phyloP scores from a whole-genome alignment of 139 green algal genomes.

The Haematococcus lacustris region DNA sequence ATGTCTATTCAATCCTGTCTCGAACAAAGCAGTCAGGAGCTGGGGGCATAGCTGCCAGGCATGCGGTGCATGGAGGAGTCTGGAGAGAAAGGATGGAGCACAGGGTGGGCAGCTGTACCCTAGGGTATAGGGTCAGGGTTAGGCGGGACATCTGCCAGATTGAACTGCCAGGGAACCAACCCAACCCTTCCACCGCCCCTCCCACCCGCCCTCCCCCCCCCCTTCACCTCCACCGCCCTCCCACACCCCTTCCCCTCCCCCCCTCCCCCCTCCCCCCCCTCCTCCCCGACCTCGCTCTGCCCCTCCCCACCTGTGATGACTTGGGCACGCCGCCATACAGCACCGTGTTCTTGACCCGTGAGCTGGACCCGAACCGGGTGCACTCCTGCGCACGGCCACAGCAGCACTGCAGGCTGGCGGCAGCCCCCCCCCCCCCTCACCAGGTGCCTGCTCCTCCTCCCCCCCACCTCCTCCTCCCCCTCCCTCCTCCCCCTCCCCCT shows the following conservation, averaged over 20 bases:
- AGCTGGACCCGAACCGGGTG: conserved; percentile 81
- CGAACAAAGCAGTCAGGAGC: background rate
- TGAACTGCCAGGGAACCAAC: background rate
- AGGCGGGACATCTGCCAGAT: background rate
- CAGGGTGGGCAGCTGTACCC: background rate
- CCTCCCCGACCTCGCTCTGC: background rate
- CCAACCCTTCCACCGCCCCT: background rate
- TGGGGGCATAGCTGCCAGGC: background rate
- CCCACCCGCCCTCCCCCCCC: background rate
- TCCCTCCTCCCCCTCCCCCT: too few relatives aligned
- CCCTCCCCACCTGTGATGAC: conserved; percentile 47
- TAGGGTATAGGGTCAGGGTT: background rate
- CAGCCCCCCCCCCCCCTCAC: too few relatives aligned
- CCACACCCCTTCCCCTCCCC: background rate
- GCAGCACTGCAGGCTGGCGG: too few relatives aligned
- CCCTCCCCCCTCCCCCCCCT: background rate
- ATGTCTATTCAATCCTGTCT: background rate
- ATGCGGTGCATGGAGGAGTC: background rate
- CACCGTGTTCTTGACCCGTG: conserved; percentile 69
- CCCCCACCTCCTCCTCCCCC: too few relatives aligned
- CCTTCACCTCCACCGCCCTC: background rate
- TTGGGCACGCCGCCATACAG: conserved; percentile 86
- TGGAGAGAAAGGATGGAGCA: background rate
- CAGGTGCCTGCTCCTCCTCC: too few relatives aligned
- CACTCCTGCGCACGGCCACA: too few relatives aligned